Conservation (phyloP, 768 basidiomycete genomes). For the Vishniacozyma victoriae region DNA sequence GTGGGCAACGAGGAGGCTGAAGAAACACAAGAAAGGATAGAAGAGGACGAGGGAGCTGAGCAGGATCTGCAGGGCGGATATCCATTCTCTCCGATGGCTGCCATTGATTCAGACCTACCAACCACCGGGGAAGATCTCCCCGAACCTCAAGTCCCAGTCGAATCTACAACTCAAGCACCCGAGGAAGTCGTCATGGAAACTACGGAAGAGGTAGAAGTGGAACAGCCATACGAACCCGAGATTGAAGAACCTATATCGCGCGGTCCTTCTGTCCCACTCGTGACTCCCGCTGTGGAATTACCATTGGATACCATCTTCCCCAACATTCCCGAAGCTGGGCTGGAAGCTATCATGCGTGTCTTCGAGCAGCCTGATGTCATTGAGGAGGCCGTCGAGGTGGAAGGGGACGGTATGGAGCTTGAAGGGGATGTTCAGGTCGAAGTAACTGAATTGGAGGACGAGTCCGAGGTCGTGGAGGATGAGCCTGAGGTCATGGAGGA, state of each 20-base stretch:
- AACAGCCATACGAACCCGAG: too few relatives aligned
- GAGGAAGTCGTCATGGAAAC: not conserved
- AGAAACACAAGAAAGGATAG: too few relatives aligned
- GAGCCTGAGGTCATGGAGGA: conserved; percentile 9
- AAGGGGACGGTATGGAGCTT: not conserved
- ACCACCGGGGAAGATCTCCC: too few relatives aligned
- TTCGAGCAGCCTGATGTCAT: not conserved
- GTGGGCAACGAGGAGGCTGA: not conserved
- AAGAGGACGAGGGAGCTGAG: not conserved
- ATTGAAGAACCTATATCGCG: too few relatives aligned
- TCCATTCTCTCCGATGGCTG: too few relatives aligned
- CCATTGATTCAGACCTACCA: too few relatives aligned
- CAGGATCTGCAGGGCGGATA: not conserved
- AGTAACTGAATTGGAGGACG: not conserved
- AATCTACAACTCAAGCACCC: not conserved
- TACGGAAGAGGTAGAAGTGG: conserved; percentile 5
- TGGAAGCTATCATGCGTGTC: too few relatives aligned
- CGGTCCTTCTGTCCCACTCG: too few relatives aligned
- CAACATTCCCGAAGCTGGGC: too few relatives aligned
- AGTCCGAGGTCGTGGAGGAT: conserved; percentile 6
- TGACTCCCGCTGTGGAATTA: too few relatives aligned
- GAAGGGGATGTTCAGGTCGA: not conserved
- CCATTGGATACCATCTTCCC: too few relatives aligned
- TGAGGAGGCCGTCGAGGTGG: not conserved
- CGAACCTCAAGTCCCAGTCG: too few relatives aligned